Evolutionary conservation across 257 asterid genomes (phyloP).

Genomic region (Przewalskia tangutica): DNA sequence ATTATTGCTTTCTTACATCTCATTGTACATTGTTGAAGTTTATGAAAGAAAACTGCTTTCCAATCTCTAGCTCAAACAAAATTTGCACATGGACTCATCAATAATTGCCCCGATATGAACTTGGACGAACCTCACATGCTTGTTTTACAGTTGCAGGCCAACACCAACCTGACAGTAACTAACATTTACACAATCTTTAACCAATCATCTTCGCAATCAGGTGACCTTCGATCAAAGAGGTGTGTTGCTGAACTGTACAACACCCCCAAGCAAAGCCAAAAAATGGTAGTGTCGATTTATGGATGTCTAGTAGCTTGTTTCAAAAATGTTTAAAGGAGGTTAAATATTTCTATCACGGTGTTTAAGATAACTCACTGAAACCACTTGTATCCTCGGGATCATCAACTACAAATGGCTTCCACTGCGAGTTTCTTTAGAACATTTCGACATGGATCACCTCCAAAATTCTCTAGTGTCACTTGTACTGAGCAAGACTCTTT

Average conservation of each 20-base stretch:
- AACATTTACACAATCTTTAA: conserved; percentile 20
- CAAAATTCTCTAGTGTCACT: conserved; percentile 78
- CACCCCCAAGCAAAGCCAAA: conserved; percentile 32
- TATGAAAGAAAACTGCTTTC: conserved; percentile 37
- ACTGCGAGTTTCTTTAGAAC: conserved; percentile 87
- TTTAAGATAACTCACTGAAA: neutral
- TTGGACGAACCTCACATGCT: conserved; percentile 4
- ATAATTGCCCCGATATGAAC: conserved; percentile 34
- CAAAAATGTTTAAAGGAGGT: neutral
- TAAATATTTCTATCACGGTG: neutral
- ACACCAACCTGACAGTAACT: conserved; percentile 7
- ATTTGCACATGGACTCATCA: conserved; percentile 45
- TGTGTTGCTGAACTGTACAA: conserved; percentile 49
- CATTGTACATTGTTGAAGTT: conserved; percentile 4
- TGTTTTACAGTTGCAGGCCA: conserved; percentile 5
- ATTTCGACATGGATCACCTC: conserved; percentile 86
- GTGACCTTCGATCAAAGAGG: conserved; percentile 24
- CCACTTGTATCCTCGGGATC: neutral
- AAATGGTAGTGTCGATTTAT: conserved; percentile 11
- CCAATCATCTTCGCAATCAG: conserved; percentile 24
- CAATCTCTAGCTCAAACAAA: conserved; percentile 10
- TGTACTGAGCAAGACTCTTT: conserved; percentile 67
- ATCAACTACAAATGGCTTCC: conserved; percentile 78
- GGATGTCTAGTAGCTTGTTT: neutral
- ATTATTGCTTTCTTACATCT: conserved; percentile 23